Base-by-base conservation (phyloP, 176 grass and related monocot species). In the Puccinellia tenuiflora region DNA sequence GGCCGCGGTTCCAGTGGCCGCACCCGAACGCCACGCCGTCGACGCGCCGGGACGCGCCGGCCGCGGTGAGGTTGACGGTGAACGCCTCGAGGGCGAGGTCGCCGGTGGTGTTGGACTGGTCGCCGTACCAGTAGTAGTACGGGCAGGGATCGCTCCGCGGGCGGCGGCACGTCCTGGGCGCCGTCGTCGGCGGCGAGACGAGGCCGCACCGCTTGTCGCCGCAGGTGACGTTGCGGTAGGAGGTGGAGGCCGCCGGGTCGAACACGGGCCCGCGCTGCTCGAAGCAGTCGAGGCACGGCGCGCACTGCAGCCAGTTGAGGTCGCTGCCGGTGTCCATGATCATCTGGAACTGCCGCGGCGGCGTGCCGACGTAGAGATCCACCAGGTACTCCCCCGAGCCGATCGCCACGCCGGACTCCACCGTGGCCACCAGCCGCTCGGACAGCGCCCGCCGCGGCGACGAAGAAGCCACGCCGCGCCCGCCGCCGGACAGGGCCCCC, bases 251-350 rank as follows among this genome's bases (percentile, higher is more conserved):
- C 11, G 91, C 76, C 0, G 96, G 93, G 68, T 99, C 91, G 85
- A 93, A 99, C 53, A 90, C 55, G 0, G 91, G 89, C 3, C 93
- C 96, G 78, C 50, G 69, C 91, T 99, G 96, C 52, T 93, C 87
- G 85, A 93, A 99, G 85, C 96, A 99, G 51, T 79, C 96, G 6
- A 54, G 77, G 85, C 96, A 99, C 1, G 96, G 96, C 13, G 86
- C 69, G 79, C 96, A 99, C 89, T 99, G 96, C 65, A 99, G 90
- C 96, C 96, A 99, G 76, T 99, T 99, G 29, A 99, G 89, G 76
- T 99, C 96, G 78, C 96, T 99, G 17, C 96, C 96, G 6, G 96
- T 99, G 89, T 96, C 96, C 66, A 99, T 92, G 76, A 99, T 99
- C 84, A 99, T 69, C 6, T 61, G 92, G 87, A 96, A 99, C 51